Conservation (phyloP, 2,329 filamentous ascomycete genomes). For the Meredithiella fracta region DNA sequence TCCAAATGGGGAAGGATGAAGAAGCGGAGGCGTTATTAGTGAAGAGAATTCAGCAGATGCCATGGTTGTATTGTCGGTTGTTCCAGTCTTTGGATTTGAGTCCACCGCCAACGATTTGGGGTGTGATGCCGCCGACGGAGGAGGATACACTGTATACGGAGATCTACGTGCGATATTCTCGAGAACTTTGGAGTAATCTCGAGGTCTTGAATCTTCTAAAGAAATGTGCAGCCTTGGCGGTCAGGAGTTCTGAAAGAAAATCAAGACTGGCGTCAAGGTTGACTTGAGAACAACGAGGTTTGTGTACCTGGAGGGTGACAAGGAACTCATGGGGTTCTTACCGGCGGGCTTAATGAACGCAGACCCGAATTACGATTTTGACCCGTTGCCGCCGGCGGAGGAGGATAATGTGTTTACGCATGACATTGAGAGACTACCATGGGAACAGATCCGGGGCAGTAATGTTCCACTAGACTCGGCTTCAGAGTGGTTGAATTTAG, state of each 20-base stretch:
- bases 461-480: conserved; percentile 17
- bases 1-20: conserved; percentile 49
- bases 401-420: conserved; percentile 35
- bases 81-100: conserved; percentile 69
- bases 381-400: conserved; percentile 59
- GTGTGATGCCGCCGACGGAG: conserved; percentile 46
- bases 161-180: conserved; percentile 59
- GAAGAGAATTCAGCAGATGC: conserved; percentile 53
- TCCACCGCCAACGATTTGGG: conserved; percentile 70
- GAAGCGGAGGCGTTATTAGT: conserved; percentile 49
- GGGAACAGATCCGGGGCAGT: conserved; percentile 18
- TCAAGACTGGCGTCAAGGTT: conserved; percentile 21
- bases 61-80: conserved; percentile 70
- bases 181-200: conserved; percentile 73
- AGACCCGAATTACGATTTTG: conserved; percentile 57
- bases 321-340: conserved; percentile 51
- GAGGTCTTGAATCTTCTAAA: conserved; percentile 53
- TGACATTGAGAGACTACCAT: conserved; percentile 27
- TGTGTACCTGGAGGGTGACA: conserved; percentile 61
- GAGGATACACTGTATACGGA: conserved; percentile 51
- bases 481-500: conserved; percentile 9
- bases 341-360: conserved; percentile 47
- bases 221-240: conserved; percentile 38
- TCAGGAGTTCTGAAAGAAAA: neutral
- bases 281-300: conserved; percentile 44